Evolutionary conservation across 192 early-diverging fungal genomes (phyloP).

Genomic region (Entomortierella chlamydospora): DNA sequence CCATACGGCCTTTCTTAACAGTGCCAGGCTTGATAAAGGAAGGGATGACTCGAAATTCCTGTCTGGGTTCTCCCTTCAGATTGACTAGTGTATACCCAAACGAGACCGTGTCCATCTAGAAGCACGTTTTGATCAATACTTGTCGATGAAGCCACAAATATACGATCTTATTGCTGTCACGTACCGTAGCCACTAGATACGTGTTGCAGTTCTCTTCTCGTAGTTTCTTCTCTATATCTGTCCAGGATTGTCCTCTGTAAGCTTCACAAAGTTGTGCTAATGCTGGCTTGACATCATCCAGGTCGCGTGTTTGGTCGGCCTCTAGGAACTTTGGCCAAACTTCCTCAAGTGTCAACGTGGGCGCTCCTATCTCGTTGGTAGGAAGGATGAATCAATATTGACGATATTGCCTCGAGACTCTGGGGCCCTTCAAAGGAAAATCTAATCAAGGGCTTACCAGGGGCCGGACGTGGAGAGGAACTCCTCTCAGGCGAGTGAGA

Average conservation of each 20-base stretch:
- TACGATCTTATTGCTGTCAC: background rate
- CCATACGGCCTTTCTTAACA: constrained; percentile 36
- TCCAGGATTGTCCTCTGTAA: constrained; percentile 18
- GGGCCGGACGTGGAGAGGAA: background rate
- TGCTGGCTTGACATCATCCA: constrained; percentile 39
- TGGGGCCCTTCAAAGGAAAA: too few relatives aligned
- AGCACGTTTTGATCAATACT: background rate
- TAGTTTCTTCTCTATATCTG: constrained; percentile 30
- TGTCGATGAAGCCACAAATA: background rate
- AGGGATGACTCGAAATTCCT: constrained; percentile 32
- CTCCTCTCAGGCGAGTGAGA: background rate
- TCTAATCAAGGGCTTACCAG: background rate
- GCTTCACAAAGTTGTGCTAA: constrained; percentile 16
- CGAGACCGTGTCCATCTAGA: constrained; percentile 23
- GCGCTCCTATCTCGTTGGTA: background rate
- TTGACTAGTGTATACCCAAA: constrained; percentile 53
- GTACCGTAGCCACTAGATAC: constrained; percentile 33
- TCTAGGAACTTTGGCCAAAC: constrained; percentile 31
- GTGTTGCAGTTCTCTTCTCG: constrained; percentile 43
- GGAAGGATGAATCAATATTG: background rate
- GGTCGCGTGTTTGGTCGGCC: constrained; percentile 33
- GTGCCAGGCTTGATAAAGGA: constrained; percentile 43
- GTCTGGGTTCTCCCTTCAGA: constrained; percentile 22
- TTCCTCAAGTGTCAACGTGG: constrained; percentile 15
- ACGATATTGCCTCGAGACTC: background rate